These are phyloP conservation scores for Hypsizygus marmoreus DNA, from an alignment of 768 basidiomycete species.

Conservation along the genomic window DNA sequence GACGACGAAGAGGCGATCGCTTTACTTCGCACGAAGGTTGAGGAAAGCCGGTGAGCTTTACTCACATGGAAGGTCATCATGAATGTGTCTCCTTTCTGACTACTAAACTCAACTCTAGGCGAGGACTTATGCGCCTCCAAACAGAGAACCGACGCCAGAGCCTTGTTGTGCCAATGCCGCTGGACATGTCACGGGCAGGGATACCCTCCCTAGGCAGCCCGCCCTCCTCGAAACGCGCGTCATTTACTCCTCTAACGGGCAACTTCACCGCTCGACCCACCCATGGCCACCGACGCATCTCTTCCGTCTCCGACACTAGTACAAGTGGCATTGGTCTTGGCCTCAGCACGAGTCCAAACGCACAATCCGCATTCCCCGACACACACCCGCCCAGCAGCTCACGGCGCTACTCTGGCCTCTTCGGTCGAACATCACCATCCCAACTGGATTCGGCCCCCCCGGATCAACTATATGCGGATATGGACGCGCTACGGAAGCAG, in stretches of 20 bases:
- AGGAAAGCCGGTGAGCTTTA: constrained; percentile 78
- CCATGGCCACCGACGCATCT: constrained; percentile 66
- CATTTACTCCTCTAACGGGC: constrained; percentile 74
- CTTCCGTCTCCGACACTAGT: constrained; percentile 70
- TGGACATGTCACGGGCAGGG: constrained; percentile 59
- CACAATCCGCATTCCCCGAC: constrained; percentile 37
- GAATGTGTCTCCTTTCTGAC: constrained; percentile 11
- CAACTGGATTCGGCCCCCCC: constrained; percentile 33
- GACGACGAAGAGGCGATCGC: constrained; percentile 80
- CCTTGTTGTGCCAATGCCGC: constrained; percentile 41
- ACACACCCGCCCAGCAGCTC: constrained; percentile 26
- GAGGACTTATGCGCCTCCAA: constrained; percentile 86
- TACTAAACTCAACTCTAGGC: constrained; percentile 41
- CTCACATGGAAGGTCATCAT: neutral
- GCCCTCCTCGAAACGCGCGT: constrained; percentile 66
- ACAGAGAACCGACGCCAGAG: constrained; percentile 72
- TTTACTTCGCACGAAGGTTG: constrained; percentile 79
- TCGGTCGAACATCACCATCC: constrained; percentile 52
- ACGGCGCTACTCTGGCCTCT: constrained; percentile 53
- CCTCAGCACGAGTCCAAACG: constrained; percentile 36
- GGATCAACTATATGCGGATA: constrained; percentile 36
- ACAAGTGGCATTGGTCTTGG: constrained; percentile 32
- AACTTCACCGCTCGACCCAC: constrained; percentile 43
- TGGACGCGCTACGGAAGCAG: constrained; percentile 64
- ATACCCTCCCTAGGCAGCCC: constrained; percentile 41